Conservation (phyloP, 345 rosid genomes). For the Odontarrhena argentea region DNA sequence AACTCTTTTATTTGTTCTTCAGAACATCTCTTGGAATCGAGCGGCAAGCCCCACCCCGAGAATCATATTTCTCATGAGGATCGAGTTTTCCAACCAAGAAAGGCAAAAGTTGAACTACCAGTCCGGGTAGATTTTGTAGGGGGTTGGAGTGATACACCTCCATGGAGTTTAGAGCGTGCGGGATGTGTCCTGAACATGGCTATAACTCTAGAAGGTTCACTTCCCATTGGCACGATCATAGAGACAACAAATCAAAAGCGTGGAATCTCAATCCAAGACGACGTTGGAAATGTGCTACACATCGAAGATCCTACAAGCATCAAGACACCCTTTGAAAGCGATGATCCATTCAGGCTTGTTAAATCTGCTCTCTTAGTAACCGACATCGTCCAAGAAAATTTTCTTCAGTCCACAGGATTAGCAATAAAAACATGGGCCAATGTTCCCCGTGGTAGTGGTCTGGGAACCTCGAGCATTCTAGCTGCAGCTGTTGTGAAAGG, state of each 20-base stretch:
- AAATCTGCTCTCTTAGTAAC: constrained; percentile 90
- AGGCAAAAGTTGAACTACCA: constrained; percentile 75
- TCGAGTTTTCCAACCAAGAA: constrained; percentile 48
- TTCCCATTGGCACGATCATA: constrained; percentile 81
- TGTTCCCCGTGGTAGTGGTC: constrained; percentile 93
- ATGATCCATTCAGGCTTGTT: constrained; percentile 81
- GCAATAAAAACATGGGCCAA: constrained; percentile 85
- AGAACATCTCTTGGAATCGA: constrained; percentile 68
- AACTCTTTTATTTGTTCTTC: constrained; percentile 34
- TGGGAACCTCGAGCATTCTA: constrained; percentile 96
- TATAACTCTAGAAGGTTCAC: constrained; percentile 75
- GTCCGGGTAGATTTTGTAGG: constrained; percentile 96
- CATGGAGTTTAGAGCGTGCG: constrained; percentile 96
- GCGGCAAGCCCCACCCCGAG: constrained; percentile 37
- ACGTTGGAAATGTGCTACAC: constrained; percentile 60
- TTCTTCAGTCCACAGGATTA: constrained; percentile 55
- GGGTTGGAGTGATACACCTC: constrained; percentile 99
- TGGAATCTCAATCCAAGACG: constrained; percentile 74
- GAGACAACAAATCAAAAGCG: constrained; percentile 55
- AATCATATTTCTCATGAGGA: constrained; percentile 34
- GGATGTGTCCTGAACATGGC: constrained; percentile 97
- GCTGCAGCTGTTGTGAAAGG: constrained; percentile 97
- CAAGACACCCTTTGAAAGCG: constrained; percentile 61
- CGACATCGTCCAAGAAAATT: constrained; percentile 53
- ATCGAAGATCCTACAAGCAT: constrained; percentile 58